These are phyloP conservation scores for Bacidia gigantensis DNA, from an alignment of 495 filamentous ascomycete species.

Conservation along the genomic window DNA sequence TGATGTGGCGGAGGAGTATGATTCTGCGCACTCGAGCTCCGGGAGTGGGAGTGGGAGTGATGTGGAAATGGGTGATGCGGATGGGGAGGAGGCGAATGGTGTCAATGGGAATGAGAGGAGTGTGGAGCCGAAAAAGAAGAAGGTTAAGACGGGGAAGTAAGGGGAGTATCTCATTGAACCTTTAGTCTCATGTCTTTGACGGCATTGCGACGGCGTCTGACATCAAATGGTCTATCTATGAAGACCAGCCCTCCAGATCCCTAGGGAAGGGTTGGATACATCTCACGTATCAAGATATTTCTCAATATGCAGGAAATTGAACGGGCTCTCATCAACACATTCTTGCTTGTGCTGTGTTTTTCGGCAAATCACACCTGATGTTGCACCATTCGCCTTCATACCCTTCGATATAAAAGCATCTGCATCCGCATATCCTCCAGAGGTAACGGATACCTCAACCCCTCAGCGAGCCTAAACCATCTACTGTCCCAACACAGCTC, in stretches of 20 bases:
- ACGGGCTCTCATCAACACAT: no score
- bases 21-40: conserved; percentile 76
- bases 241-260: not conserved
- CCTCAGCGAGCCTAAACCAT: not conserved
- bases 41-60: conserved; percentile 50
- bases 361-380: no score
- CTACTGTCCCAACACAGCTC: not conserved
- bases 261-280: not conserved
- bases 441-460: not conserved
- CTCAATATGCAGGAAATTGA: no score
- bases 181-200: not conserved
- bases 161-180: not conserved
- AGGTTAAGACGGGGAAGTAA: conserved; percentile 39
- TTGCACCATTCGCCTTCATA: no score
- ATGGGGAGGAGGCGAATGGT: no score
- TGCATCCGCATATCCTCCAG: conserved; percentile 40
- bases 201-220: not conserved
- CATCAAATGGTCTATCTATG: not conserved
- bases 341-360: no score
- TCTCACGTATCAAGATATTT: no score
- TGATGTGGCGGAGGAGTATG: conserved; percentile 93
- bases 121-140: conserved; percentile 54
- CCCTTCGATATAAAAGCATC: conserved; percentile 56
- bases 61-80: conserved; percentile 48
- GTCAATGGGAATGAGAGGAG: conserved; percentile 37